phyloP scores from a whole-genome alignment of 805 yeast species.

The Candida gorgasii region DNA sequence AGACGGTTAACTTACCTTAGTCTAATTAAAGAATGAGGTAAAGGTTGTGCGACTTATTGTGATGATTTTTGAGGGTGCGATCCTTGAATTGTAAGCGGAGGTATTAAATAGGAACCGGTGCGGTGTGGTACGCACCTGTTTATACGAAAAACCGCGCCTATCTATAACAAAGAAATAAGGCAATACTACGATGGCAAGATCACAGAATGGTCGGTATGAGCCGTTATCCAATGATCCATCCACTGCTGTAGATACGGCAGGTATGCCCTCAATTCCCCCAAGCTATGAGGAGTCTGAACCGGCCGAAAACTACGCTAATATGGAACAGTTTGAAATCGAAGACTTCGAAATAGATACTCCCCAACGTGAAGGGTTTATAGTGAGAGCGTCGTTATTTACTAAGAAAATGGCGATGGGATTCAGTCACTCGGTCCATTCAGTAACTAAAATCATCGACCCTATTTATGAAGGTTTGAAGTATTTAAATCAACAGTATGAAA shows the following conservation, averaged over 20 bases:
- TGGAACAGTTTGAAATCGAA: slow-evolving; percentile 20
- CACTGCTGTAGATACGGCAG: neutral
- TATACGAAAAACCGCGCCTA: no score
- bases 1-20: neutral
- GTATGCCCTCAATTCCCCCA: slow-evolving; percentile 18
- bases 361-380: slow-evolving; percentile 24
- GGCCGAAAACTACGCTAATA: slow-evolving; percentile 6
- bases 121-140: no score
- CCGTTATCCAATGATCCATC: slow-evolving; percentile 11
- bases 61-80: neutral
- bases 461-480: slow-evolving; percentile 48
- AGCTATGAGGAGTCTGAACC: slow-evolving; percentile 14
- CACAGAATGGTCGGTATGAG: slow-evolving; percentile 12
- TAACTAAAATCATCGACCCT: slow-evolving; percentile 50
- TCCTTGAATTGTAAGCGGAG: neutral
- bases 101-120: no score
- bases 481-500: slow-evolving; percentile 52
- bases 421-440: slow-evolving; percentile 34
- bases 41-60: neutral
- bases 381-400: slow-evolving; percentile 33
- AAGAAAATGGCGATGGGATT: slow-evolving; percentile 14
- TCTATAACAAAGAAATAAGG: no score
- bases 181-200: no score
- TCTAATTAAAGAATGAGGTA: slow-evolving; percentile 4
- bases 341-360: slow-evolving; percentile 19